Evolutionary conservation across 257 asterid species (phyloP).

Genomic region (Buddleja alternifolia): DNA sequence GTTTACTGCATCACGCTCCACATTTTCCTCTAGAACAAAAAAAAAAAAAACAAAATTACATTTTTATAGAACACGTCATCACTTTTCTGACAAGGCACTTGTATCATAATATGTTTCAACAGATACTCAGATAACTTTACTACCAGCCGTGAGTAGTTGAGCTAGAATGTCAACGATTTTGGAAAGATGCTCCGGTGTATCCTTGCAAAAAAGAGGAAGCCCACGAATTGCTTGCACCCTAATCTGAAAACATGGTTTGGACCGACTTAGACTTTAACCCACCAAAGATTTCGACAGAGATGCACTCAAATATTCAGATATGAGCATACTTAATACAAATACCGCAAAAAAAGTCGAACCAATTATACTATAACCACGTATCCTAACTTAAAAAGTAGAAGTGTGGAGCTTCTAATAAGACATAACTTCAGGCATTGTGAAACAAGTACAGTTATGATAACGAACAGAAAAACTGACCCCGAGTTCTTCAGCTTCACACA

Average conservation of each 20-base stretch:
- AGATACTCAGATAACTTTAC: slow-evolving; percentile 22
- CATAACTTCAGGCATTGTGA: slow-evolving; percentile 11
- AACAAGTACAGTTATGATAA: slow-evolving; percentile 5
- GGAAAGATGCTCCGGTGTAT: slow-evolving; percentile 92
- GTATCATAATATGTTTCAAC: slow-evolving; percentile 4
- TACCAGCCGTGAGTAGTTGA: slow-evolving; percentile 97
- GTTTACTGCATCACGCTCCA: slow-evolving; percentile 96
- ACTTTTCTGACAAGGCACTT: slow-evolving; percentile 9
- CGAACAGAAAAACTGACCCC: slow-evolving; percentile 58
- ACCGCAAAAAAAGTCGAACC: background rate
- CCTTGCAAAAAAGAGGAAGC: slow-evolving; percentile 97
- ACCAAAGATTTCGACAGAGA: background rate
- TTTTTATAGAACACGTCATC: background rate
- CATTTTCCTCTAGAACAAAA: slow-evolving; percentile 69
- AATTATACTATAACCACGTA: background rate
- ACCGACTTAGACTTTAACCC: slow-evolving; percentile 17
- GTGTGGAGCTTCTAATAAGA: no score
- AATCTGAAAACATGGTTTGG: slow-evolving; percentile 46
- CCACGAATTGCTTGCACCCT: slow-evolving; percentile 98
- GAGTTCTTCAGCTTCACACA: slow-evolving; percentile 94
- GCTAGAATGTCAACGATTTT: slow-evolving; percentile 93
- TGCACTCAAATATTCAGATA: background rate
- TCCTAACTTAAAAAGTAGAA: background rate
- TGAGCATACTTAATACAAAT: background rate
- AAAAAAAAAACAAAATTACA: slow-evolving; percentile 26